Conservation (phyloP, 805 yeast species). For the Candida orba region DNA sequence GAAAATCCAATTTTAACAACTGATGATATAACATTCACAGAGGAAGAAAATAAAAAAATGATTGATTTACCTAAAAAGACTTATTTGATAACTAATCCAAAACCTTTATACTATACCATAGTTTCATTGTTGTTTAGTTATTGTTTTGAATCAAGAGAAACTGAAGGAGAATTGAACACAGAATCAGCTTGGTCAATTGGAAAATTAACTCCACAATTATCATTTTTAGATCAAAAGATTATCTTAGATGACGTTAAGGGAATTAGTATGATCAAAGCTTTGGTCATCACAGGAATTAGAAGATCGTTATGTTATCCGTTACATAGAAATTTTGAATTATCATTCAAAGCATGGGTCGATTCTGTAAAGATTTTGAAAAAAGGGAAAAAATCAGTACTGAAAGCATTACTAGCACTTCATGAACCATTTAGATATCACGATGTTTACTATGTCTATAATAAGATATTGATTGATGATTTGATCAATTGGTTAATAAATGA, state of each 20-base stretch:
- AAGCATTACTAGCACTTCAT: constrained; percentile 50
- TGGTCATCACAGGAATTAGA: constrained; percentile 56
- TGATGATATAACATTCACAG: constrained; percentile 36
- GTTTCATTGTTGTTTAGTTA: constrained; percentile 65
- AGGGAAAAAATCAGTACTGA: constrained; percentile 63
- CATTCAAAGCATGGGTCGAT: constrained; percentile 65
- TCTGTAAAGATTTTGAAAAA: constrained; percentile 54
- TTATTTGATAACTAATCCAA: constrained; percentile 47
- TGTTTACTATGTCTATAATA: constrained; percentile 76
- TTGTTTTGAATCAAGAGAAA: constrained; percentile 69
- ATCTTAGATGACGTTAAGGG: constrained; percentile 23
- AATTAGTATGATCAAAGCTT: constrained; percentile 38
- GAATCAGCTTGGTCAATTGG: constrained; percentile 97
- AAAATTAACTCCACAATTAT: constrained; percentile 69
- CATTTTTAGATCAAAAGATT: constrained; percentile 60
- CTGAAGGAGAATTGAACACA: constrained; percentile 60
- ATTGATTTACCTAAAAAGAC: constrained; percentile 56
- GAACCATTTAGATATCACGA: constrained; percentile 80
- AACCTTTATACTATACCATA: constrained; percentile 55
- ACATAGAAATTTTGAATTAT: constrained; percentile 60
- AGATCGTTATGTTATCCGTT: constrained; percentile 77
- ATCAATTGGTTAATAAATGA: constrained; percentile 65
- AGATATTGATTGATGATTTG: constrained; percentile 69
- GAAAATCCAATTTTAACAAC: constrained; percentile 38
- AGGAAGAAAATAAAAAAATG: constrained; percentile 62